Evolutionary conservation across 2,329 filamentous ascomycete genomes (phyloP).

Genomic region (Sarocladiaceae sp.): DNA sequence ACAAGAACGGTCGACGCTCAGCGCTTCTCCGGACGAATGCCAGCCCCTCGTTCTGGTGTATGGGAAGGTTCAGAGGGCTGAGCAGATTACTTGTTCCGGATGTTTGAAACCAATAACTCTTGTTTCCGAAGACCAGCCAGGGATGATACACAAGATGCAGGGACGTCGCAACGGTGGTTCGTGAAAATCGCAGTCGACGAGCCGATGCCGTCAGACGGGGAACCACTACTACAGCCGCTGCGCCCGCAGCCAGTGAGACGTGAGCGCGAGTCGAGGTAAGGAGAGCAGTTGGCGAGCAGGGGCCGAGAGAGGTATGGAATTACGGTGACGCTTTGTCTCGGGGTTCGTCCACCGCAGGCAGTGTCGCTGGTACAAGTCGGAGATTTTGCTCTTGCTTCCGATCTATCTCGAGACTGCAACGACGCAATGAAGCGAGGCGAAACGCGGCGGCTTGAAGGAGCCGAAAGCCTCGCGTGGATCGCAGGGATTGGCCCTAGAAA

Average conservation of each 20-base stretch:
- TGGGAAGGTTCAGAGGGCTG: no score
- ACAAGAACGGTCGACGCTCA: background rate
- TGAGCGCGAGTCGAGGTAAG: background rate
- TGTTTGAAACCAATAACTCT: background rate
- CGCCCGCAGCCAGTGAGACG: constrained; percentile 1
- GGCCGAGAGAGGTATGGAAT: background rate
- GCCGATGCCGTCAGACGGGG: constrained; percentile 2
- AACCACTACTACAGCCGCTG: constrained; percentile 5
- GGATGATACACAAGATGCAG: background rate
- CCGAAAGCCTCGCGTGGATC: constrained; percentile 1
- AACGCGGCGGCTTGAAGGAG: background rate
- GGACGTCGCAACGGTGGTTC: background rate
- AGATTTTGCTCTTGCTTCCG: background rate
- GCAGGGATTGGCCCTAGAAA: constrained; percentile 3
- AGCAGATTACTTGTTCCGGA: background rate
- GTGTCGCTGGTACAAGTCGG: no score
- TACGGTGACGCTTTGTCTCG: background rate
- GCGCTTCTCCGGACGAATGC: constrained; percentile 2
- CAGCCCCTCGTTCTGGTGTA: background rate
- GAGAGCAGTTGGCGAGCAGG: constrained; percentile 1
- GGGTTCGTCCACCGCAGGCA: background rate
- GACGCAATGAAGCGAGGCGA: background rate
- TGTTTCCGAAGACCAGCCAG: background rate
- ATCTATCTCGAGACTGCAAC: background rate
- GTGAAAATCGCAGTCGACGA: background rate